Conservation (phyloP, 1,284 basidiomycete species). For the Peniophora sp. region DNA sequence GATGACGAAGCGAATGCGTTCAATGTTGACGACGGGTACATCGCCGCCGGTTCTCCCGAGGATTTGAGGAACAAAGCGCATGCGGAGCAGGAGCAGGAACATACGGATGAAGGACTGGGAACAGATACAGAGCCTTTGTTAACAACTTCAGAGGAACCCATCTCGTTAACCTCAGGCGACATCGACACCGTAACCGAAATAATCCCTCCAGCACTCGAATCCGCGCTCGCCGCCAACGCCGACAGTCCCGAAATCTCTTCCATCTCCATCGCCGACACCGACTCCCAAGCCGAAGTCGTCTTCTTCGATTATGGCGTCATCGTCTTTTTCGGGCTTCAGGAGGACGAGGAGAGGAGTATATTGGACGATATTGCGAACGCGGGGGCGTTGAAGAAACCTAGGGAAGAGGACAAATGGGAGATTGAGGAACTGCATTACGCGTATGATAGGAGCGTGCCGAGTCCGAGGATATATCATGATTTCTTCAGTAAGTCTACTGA, state of each 20-base stretch:
- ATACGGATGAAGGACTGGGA: not conserved
- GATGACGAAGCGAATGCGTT: slow-evolving; percentile 19
- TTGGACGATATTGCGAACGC: slow-evolving; percentile 78
- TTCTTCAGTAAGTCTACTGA: slow-evolving; percentile 66
- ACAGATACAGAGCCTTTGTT: not conserved
- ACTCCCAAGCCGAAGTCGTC: slow-evolving; percentile 71
- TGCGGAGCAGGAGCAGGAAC: not conserved
- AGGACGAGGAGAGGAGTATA: slow-evolving; percentile 69
- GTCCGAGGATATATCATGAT: slow-evolving; percentile 85
- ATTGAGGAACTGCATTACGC: slow-evolving; percentile 85
- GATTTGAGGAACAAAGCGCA: not conserved
- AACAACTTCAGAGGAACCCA: not conserved
- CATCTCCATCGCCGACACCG: slow-evolving; percentile 22
- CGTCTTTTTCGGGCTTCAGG: slow-evolving; percentile 82
- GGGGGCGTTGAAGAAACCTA: slow-evolving; percentile 51
- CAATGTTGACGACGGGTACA: slow-evolving; percentile 41
- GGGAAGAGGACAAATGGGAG: slow-evolving; percentile 75
- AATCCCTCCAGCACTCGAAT: not conserved
- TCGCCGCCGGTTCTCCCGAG: slow-evolving; percentile 19
- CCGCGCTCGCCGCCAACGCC: not conserved
- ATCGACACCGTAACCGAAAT: not conserved
- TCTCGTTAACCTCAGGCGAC: not conserved
- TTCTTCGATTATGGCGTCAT: slow-evolving; percentile 85
- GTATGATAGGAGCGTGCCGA: slow-evolving; percentile 83
- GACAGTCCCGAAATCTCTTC: not conserved